Conservation (phyloP, 2,329 filamentous ascomycete species). For the Paecilomyces sp. region DNA sequence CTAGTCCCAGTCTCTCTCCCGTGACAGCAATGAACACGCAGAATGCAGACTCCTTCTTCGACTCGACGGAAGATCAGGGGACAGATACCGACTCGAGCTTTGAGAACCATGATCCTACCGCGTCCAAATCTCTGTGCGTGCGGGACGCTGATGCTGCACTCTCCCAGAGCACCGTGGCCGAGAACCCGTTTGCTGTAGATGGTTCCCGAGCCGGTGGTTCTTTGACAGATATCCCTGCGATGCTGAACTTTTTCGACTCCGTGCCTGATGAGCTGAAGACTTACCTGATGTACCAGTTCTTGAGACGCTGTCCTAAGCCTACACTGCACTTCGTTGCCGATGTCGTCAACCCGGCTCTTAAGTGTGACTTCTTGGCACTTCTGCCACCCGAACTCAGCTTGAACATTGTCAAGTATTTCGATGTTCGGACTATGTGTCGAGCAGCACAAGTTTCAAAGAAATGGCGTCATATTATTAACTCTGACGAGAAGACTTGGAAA, state of each 20-base stretch:
- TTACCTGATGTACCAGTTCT: conserved; percentile 93
- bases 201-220: conserved; percentile 26
- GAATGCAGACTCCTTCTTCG: conserved; percentile 36
- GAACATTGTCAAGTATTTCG: conserved; percentile 79
- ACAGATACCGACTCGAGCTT: conserved; percentile 36
- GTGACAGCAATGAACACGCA: conserved; percentile 66
- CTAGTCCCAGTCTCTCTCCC: conserved; percentile 89
- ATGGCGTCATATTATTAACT: conserved; percentile 86
- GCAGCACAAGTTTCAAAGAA: conserved; percentile 90
- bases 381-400: conserved; percentile 81
- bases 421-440: conserved; percentile 76
- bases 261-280: conserved; percentile 89
- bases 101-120: conserved; percentile 27
- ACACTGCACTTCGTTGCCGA: conserved; percentile 85
- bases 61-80: conserved; percentile 31
- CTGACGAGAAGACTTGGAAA: conserved; percentile 94
- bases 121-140: conserved; percentile 13
- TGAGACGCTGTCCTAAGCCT: conserved; percentile 78
- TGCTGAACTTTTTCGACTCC: conserved; percentile 84
- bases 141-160: conserved; percentile 7
- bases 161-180: conserved; percentile 4
- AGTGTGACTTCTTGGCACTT: conserved; percentile 83
- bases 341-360: conserved; percentile 86
- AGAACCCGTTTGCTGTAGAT: conserved; percentile 11
- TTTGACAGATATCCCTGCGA: conserved; percentile 71